A percentile compares a stretch with the other conserved stretches of the same genome.
These are phyloP conservation scores for Hirschfeldia incana DNA, from an alignment of 345 rosid species.

Conservation along the genomic window DNA sequence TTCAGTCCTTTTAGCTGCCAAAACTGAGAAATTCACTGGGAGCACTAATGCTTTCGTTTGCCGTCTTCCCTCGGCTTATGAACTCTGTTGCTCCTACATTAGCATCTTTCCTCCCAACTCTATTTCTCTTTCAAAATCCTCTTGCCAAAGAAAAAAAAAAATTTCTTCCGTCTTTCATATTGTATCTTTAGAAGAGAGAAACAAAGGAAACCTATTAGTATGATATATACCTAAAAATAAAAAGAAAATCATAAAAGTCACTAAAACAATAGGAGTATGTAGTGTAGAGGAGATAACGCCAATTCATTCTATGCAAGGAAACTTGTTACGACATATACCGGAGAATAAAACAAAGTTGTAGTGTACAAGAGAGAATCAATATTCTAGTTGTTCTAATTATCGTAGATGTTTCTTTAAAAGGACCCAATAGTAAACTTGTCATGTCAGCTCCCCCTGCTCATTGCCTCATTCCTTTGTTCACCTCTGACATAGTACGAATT, in stretches of 20 bases:
- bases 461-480: too few species aligned
- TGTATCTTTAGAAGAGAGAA: too few species aligned
- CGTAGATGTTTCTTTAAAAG: neutral
- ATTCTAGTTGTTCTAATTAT: too few species aligned
- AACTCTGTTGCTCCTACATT: conserved; percentile 37
- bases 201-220: neutral
- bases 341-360: too few species aligned
- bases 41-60: conserved; percentile 43
- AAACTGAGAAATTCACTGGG: conserved; percentile 2
- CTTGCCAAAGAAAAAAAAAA: too few species aligned
- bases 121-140: neutral
- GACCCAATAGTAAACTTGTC: conserved; percentile 23
- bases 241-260: neutral
- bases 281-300: too few species aligned
- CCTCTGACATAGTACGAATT: too few species aligned
- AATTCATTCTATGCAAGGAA: too few species aligned
- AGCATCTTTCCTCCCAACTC: neutral
- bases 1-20: conserved; percentile 46
- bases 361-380: too few species aligned
- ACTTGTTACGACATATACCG: too few species aligned
- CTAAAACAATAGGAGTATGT: neutral
- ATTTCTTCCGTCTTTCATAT: neutral
- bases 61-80: conserved; percentile 29
- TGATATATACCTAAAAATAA: neutral
- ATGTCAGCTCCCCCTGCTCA: neutral